Evolutionary conservation across 2,329 filamentous ascomycete species (phyloP).

Genomic region (Neopestalotiopsis rosae): DNA sequence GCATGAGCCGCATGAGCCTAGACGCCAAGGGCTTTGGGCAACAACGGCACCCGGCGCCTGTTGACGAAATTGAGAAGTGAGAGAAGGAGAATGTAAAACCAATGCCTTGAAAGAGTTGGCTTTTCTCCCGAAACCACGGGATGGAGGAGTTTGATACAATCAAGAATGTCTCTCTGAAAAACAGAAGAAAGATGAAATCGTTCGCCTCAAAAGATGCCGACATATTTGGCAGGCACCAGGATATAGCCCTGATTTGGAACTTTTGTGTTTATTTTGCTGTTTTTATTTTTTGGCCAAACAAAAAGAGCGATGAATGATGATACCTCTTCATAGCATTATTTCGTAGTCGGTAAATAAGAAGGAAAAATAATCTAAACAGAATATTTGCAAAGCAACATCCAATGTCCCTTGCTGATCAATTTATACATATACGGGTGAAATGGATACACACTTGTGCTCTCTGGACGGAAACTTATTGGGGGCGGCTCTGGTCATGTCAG

Average conservation of each 20-base stretch:
- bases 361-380: background rate
- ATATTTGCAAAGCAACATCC: background rate
- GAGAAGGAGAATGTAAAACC: background rate
- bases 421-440: background rate
- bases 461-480: too few relatives aligned
- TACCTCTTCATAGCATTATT: slow-evolving; percentile 4
- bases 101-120: background rate
- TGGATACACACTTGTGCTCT: too few relatives aligned
- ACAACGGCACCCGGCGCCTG: background rate
- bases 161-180: background rate
- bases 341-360: background rate
- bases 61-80: background rate
- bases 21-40: slow-evolving; percentile 28
- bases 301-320: slow-evolving; percentile 3
- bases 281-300: background rate
- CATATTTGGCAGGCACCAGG: too few relatives aligned
- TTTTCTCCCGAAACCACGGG: background rate
- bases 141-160: background rate
- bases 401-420: background rate
- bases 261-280: background rate
- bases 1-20: slow-evolving; percentile 52
- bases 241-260: background rate
- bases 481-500: too few relatives aligned
- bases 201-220: background rate
- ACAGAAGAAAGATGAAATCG: background rate